A percentile compares a stretch with the other conserved stretches of the same genome.
Conservation (phyloP, 495 filamentous ascomycete species). For the Podospora appendiculata region DNA sequence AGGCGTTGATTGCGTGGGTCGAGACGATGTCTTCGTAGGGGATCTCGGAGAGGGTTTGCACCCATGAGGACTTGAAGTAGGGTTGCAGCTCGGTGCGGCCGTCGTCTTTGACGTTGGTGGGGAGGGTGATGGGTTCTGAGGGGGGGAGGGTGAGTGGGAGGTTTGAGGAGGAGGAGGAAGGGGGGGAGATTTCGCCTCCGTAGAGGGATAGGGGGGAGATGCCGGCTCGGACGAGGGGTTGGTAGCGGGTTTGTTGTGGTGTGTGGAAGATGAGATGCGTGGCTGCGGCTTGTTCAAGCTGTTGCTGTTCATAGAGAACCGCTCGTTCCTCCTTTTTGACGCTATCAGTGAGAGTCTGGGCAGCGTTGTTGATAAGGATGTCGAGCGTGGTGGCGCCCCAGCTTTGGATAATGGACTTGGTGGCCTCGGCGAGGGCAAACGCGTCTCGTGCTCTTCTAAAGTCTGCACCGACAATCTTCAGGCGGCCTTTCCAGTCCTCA, state of each 20-base stretch:
- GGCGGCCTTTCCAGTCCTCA: conserved; percentile 19
- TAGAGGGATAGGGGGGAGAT: conserved; percentile 7
- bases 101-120: conserved; percentile 5
- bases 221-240: conserved; percentile 12
- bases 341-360: conserved; percentile 41
- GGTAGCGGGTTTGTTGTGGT: not conserved
- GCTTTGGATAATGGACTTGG: not conserved
- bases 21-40: conserved; percentile 44
- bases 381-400: conserved; percentile 26
- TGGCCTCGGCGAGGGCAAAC: conserved; percentile 25
- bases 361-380: conserved; percentile 43
- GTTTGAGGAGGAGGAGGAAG: not conserved
- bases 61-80: conserved; percentile 32
- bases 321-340: conserved; percentile 29
- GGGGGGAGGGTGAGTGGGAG: not conserved
- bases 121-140: not conserved
- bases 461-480: conserved; percentile 39
- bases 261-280: not conserved
- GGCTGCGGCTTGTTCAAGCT: not conserved
- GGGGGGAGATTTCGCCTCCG: not conserved
- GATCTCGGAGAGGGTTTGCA: conserved; percentile 35
- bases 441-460: conserved; percentile 39
- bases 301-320: conserved; percentile 9
- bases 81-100: conserved; percentile 2
- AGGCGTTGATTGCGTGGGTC: conserved; percentile 38